phyloP scores from a whole-genome alignment of 306 rosid genomes.

The Prinsepia uniflora region DNA sequence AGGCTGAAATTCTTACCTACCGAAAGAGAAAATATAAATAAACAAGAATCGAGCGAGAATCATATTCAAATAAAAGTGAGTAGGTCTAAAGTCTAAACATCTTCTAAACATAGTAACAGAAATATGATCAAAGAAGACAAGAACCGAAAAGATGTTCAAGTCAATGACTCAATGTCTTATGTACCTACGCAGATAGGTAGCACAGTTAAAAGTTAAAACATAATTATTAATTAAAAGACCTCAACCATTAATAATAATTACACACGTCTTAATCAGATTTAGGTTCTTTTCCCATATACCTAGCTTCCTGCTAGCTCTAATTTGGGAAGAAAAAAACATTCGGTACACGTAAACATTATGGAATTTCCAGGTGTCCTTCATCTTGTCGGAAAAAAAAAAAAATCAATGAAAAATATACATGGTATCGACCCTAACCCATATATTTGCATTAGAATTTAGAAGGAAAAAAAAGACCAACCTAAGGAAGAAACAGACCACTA shows the following conservation, averaged over 20 bases:
- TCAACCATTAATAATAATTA: not conserved
- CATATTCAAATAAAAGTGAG: not conserved
- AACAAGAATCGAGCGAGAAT: not conserved
- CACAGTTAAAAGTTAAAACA: not conserved
- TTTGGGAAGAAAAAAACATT: not conserved
- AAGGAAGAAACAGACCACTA: constrained; percentile 1
- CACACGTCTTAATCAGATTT: constrained; percentile 1
- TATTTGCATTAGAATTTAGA: not conserved
- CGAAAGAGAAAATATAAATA: not conserved
- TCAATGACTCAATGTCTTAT: not conserved
- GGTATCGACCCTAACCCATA: constrained; percentile 9
- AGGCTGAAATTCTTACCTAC: not conserved
- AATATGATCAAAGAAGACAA: not conserved
- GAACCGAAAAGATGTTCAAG: not conserved
- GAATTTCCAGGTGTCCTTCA: not conserved
- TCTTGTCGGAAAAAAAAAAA: not conserved
- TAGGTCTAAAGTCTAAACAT: not conserved
- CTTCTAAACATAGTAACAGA: not conserved
- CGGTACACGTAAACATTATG: not conserved
- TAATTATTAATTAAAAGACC: not conserved
- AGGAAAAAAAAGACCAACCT: not conserved
- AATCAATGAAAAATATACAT: not conserved
- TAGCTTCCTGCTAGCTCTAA: not conserved
- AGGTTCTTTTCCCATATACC: not conserved
- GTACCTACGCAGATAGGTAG: not conserved